A percentile compares a stretch with the other conserved stretches of the same genome.
Evolutionary conservation across 192 early-diverging fungal species (phyloP).

Genomic region (Powellomyces hirtus): DNA sequence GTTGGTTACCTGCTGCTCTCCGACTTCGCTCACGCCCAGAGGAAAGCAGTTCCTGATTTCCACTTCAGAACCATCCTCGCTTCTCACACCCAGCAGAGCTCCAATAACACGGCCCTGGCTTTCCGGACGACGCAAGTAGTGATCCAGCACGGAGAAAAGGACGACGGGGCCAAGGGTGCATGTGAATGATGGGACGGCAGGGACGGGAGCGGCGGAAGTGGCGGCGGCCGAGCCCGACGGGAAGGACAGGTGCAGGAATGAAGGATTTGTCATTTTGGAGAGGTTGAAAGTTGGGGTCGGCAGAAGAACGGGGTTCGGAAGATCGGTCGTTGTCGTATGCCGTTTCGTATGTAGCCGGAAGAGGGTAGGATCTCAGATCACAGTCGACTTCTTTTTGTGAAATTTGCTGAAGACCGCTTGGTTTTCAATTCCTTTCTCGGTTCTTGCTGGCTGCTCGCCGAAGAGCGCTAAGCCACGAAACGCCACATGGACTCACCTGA

Average conservation of each 20-base stretch:
- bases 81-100: conserved; percentile 83
- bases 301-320: too few relatives aligned
- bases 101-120: conserved; percentile 84
- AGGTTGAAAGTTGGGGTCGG: too few relatives aligned
- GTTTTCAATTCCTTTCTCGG: too few relatives aligned
- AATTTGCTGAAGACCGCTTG: too few relatives aligned
- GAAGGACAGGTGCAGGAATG: conserved; percentile 14
- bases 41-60: conserved; percentile 89
- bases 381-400: too few relatives aligned
- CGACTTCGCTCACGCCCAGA: conserved; percentile 74
- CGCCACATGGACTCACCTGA: too few relatives aligned
- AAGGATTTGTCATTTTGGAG: conserved; percentile 2
- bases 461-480: too few relatives aligned
- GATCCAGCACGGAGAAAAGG: conserved; percentile 89
- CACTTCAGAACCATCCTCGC: conserved; percentile 82
- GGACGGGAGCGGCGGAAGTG: conserved; percentile 13
- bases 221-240: not conserved
- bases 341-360: too few relatives aligned
- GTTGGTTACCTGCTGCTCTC: conserved; percentile 56
- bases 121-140: conserved; percentile 82
- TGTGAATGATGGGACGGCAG: conserved; percentile 27
- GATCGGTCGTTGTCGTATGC: too few relatives aligned
- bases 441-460: too few relatives aligned
- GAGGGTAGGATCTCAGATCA: too few relatives aligned
- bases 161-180: conserved; percentile 71